Conservation (phyloP, 148 eudicot species). For the Silene latifolia region DNA sequence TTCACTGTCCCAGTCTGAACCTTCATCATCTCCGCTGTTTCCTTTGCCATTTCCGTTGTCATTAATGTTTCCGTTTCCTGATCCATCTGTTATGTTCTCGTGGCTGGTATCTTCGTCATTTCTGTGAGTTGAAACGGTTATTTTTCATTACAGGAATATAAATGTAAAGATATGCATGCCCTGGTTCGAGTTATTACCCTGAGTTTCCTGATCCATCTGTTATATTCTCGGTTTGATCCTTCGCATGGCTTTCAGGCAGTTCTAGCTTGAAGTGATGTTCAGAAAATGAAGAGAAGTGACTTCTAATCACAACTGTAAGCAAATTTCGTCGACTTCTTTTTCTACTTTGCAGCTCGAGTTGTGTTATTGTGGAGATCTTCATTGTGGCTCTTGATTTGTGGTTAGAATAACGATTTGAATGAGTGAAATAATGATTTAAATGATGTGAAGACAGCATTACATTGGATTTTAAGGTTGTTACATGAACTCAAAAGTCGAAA, state of each 20-base stretch:
- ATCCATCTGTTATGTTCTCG: background rate
- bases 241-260: too few relatives aligned
- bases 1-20: background rate
- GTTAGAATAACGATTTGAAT: background rate
- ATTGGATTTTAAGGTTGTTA: background rate
- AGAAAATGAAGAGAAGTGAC: background rate
- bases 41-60: background rate
- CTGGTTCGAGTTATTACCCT: too few relatives aligned
- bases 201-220: too few relatives aligned
- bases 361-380: background rate
- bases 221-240: too few relatives aligned
- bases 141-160: background rate
- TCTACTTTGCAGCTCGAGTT: background rate
- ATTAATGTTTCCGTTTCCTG: background rate
- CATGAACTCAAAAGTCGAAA: background rate
- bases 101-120: background rate
- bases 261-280: background rate
- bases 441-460: background rate
- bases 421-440: background rate
- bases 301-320: constrained; percentile 1
- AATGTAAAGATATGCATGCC: background rate
- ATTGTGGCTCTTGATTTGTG: background rate
- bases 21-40: background rate
- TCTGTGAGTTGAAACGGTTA: background rate
- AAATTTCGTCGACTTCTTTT: background rate